phyloP scores from a whole-genome alignment of 768 basidiomycete species.

The Termitomyces sp. region DNA sequence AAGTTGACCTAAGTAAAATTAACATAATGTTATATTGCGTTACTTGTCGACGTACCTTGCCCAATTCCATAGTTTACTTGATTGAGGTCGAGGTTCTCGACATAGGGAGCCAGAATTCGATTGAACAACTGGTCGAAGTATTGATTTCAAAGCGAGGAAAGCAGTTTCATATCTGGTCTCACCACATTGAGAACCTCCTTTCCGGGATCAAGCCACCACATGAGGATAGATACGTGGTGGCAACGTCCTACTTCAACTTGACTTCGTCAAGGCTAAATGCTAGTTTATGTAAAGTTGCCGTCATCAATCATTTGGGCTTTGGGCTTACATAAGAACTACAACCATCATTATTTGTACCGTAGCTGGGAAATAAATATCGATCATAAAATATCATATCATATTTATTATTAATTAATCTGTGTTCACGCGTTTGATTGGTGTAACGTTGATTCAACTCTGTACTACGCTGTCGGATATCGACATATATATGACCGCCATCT shows the following conservation, averaged over 20 bases:
- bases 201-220: conserved; percentile 89
- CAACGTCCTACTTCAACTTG: not conserved
- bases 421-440: not conserved
- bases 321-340: not conserved
- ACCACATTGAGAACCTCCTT: conserved; percentile 82
- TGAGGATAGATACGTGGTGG: conserved; percentile 19
- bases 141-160: not conserved
- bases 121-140: conserved; percentile 58
- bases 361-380: no score
- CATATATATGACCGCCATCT: not conserved
- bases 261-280: not conserved
- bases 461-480: not conserved
- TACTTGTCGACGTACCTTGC: conserved; percentile 47
- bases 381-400: no score
- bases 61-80: conserved; percentile 93
- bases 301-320: conserved; percentile 3
- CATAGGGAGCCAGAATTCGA: conserved; percentile 88
- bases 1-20: conserved; percentile 51
- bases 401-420: no score
- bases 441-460: not conserved
- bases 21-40: not conserved
- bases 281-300: not conserved
- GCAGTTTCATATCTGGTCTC: conserved; percentile 19
- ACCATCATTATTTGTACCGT: no score
- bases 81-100: conserved; percentile 92